phyloP scores from a whole-genome alignment of 2,329 filamentous ascomycete species.

The Scytalidium sp. region DNA sequence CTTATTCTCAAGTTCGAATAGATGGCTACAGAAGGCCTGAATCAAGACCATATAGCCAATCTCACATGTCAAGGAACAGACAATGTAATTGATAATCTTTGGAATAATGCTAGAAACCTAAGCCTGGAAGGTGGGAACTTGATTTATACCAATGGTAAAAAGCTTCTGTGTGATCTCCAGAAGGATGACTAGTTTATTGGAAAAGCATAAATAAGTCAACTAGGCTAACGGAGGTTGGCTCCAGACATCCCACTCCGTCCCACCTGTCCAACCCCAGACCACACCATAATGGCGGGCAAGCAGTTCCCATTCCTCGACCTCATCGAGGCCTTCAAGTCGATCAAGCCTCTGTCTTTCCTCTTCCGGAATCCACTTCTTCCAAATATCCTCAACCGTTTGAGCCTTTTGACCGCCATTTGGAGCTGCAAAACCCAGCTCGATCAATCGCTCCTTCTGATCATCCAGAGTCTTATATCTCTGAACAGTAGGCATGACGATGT shows the following conservation, averaged over 20 bases:
- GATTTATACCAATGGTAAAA: no score
- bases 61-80: no score
- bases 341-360: constrained; percentile 79
- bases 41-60: no score
- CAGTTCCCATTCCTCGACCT: constrained; percentile 91
- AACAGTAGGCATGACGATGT: constrained; percentile 82
- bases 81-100: no score
- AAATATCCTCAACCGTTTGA: constrained; percentile 66
- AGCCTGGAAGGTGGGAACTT: no score
- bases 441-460: constrained; percentile 67
- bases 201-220: no score
- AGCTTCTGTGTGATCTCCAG: no score
- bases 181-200: no score
- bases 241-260: constrained; percentile 14
- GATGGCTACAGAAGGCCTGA: not conserved
- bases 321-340: constrained; percentile 81
- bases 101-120: no score
- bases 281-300: constrained; percentile 87
- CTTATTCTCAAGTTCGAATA: not conserved
- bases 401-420: constrained; percentile 43
- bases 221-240: not conserved
- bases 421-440: constrained; percentile 60
- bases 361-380: constrained; percentile 67
- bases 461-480: constrained; percentile 64
- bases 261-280: constrained; percentile 72